Base-by-base conservation (phyloP, 2,329 filamentous ascomycete species). In the Nectriaceae sp. region DNA sequence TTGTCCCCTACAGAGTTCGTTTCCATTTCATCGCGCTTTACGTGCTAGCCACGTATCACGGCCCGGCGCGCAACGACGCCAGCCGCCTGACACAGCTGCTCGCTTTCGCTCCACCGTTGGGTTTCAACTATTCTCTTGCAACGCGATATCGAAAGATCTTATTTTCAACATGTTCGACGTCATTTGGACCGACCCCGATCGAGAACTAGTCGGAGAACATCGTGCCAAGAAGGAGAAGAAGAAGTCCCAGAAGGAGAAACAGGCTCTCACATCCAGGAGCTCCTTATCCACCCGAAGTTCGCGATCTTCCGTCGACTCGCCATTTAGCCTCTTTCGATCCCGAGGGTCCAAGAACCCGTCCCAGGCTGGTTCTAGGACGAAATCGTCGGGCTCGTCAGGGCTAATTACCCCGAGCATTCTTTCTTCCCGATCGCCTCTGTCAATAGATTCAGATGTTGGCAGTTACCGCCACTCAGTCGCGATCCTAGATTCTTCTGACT, bases 151-250 rank as follows among this genome's bases (percentile, higher is more conserved):
- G n/a, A n/a, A n/a, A n/a, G n/a, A n/a, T n/a, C n/a, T n/a, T n/a
- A n/a, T n/a, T n/a, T n/a, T n/a, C n/a, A 63, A 47, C 38, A 84
- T 84, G 80, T 83, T 81, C 61, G 79, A 83, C 60, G 76, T 83
- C 24, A 67, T 80, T 40, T 84, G 80, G 80, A 78, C 78, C 4
- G 80, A 83, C 47, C 77, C 76, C 19, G 70, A 77, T 42, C 68
- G 72, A 48, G 77, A 83, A 65, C 70, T 74, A 8, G 73, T 82
- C 15, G 77, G 79, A 3, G 75, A 83, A 60, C 72, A 75, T 46
- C 74, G 75, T 15, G 71, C 75, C 2, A 75, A 73, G 40, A 82
- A 80, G 56, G 74, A 75, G 52, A 65, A 54, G 44, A 60, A 59
- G 37, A 71, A 61, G 21, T 63, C 65, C 21, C 62, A 67, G 46